Base-by-base conservation (phyloP, 805 yeast species). In the Hanseniaspora thailandica region DNA sequence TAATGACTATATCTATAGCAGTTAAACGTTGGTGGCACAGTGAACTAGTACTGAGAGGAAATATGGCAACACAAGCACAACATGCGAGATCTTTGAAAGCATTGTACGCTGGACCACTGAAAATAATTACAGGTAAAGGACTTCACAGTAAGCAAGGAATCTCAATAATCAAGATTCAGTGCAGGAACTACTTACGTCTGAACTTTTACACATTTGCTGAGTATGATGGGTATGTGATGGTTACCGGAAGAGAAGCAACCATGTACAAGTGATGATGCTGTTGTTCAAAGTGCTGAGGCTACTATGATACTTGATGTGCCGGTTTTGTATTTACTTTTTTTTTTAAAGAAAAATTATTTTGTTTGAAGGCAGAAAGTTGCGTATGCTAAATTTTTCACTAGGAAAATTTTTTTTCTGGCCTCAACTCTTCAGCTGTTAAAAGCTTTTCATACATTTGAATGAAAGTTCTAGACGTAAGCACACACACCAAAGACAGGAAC, bases 101-200 rank as follows among this genome's bases (percentile, higher is more conserved):
- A 5, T 56, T 62, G 2, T 65, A 62, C 50, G 71, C 76, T 1
- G 68, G 64, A 0, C 75, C 77, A 0, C 59, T 82, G 7, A 62
- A 56, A 1, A 66, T 84, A 0, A 66, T 83, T 12, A 82, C 90
- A 0, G 90, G 93, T 0, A 66, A 86, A 57, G 93, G 93, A 0
- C 60, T 80, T 5, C 93, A 84, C 63, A 80, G 86, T 45, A 69
- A 62, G 1, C 77, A 76, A 5, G 86, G 87, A 0, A 61, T 68
- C 1, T 70, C 84, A 1, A 73, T 68, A 55, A 71, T 84, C 17
- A 71, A 71, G 55, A 63, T 57, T 1, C 60, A 72, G 2, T 76
- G 82, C 3, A 64, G 66, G 44, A 68, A 63, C 19, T 63, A 67
- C 57, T 66, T 84, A 39, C 58, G 56, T 2, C 55, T 56, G 0